phyloP scores from a whole-genome alignment of 2,329 filamentous ascomycete genomes.

The Beauveria pseudobassiana region DNA sequence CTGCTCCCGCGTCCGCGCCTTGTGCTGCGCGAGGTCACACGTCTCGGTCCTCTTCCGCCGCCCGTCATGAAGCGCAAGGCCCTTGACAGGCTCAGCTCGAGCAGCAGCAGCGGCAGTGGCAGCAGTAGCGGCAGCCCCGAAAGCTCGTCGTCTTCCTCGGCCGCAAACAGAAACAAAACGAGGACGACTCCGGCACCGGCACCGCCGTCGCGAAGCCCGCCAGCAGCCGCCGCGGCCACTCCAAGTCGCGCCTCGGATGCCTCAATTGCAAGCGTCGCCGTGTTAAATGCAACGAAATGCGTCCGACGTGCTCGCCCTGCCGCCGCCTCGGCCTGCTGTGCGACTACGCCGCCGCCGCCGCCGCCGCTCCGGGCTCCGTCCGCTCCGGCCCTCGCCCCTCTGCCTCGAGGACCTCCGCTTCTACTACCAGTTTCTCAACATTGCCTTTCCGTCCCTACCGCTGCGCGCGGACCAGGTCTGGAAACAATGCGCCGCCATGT shows the following conservation, averaged over 20 bases:
- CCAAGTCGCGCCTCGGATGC: constrained; percentile 25
- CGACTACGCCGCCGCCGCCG: constrained; percentile 19
- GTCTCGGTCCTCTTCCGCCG: not conserved
- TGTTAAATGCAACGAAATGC: constrained; percentile 25
- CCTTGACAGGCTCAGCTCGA: not conserved
- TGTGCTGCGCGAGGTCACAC: not conserved
- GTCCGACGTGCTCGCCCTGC: constrained; percentile 24
- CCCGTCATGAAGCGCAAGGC: constrained; percentile 9
- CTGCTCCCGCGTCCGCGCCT: too few relatives aligned
- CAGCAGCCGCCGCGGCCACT: constrained; percentile 16
- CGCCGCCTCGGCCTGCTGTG: constrained; percentile 26
- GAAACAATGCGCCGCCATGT: constrained; percentile 26
- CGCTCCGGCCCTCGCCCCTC: constrained; percentile 19
- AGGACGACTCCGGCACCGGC: not conserved
- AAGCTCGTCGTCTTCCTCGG: not conserved
- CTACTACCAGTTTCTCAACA: constrained; percentile 42
- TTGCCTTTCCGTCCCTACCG: constrained; percentile 32
- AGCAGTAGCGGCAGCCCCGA: not conserved
- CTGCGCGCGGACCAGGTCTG: constrained; percentile 26
- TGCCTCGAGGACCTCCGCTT: constrained; percentile 38
- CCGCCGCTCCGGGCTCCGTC: constrained; percentile 14
- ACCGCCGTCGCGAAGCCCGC: not conserved
- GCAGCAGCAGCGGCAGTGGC: not conserved
- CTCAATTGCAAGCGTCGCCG: constrained; percentile 25
- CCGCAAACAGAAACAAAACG: not conserved